Evolutionary conservation across 2,329 filamentous ascomycete genomes (phyloP).

Genomic region (Cordyceps militaris): DNA sequence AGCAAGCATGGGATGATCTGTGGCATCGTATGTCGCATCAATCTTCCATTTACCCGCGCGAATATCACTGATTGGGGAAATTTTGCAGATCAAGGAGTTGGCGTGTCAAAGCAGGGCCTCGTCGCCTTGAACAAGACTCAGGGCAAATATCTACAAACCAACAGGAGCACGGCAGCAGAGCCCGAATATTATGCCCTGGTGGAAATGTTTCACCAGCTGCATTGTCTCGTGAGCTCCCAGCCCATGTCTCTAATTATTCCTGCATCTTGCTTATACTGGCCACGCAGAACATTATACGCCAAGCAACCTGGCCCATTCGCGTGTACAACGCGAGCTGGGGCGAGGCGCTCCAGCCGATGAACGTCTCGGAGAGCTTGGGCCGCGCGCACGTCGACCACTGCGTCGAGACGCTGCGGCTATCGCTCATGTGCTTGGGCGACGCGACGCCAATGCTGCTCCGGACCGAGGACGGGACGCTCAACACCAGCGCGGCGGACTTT

Average conservation of each 20-base stretch:
- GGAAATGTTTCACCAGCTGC: conserved; percentile 16
- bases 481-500: not conserved
- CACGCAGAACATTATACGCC: conserved; percentile 12
- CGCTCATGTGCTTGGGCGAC: conserved; percentile 15
- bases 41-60: not conserved
- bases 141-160: not conserved
- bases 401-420: conserved; percentile 15
- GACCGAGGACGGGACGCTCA: not conserved
- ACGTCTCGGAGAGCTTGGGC: not conserved
- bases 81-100: conserved; percentile 1
- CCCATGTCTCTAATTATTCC: not conserved
- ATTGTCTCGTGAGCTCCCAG: conserved; percentile 13
- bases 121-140: conserved; percentile 5
- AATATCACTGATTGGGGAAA: not conserved
- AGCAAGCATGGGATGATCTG: conserved; percentile 8
- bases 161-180: not conserved
- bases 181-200: conserved; percentile 13
- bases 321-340: conserved; percentile 6
- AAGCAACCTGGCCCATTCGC: conserved; percentile 12
- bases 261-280: not conserved
- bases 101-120: not conserved
- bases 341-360: not conserved
- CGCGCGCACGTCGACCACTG: conserved; percentile 15
- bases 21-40: conserved; percentile 6
- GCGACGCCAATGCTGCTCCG: conserved; percentile 13